A percentile compares a stretch with the other conserved stretches of the same genome.
phyloP scores from a whole-genome alignment of 495 filamentous ascomycete species.

The Penicillium egyptiacum region DNA sequence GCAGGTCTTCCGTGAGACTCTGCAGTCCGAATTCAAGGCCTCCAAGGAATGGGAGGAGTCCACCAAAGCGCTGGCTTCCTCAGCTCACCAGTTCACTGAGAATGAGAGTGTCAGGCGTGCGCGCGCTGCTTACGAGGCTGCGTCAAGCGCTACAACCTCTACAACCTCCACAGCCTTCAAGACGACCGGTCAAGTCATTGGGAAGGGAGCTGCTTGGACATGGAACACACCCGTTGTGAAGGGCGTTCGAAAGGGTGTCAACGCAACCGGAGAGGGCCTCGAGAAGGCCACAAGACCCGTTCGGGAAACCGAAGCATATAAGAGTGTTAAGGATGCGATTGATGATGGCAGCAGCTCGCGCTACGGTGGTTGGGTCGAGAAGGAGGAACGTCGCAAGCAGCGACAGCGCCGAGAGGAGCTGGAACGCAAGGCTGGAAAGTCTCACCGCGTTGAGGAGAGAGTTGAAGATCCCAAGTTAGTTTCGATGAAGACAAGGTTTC shows the following conservation, averaged over 20 bases:
- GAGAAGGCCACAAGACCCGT: conserved; percentile 94
- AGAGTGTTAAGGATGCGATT: conserved; percentile 91
- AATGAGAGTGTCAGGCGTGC: conserved; percentile 88
- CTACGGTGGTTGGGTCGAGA: conserved; percentile 95
- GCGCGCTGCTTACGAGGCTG: conserved; percentile 78
- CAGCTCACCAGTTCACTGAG: conserved; percentile 88
- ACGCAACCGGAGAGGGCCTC: conserved; percentile 76
- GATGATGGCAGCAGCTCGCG: conserved; percentile 95
- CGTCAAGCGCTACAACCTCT: conserved; percentile 70
- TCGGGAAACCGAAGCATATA: conserved; percentile 88
- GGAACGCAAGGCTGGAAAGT: conserved; percentile 52
- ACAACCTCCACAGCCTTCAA: conserved; percentile 77
- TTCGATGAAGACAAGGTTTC: background rate
- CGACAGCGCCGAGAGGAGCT: conserved; percentile 71
- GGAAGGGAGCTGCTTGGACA: conserved; percentile 89
- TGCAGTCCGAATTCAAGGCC: conserved; percentile 88
- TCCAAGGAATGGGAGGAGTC: conserved; percentile 99
- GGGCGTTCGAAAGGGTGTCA: conserved; percentile 84
- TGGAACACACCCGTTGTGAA: conserved; percentile 95
- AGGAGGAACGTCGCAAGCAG: conserved; percentile 81
- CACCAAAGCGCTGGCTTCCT: conserved; percentile 87
- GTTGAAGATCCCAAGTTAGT: conserved; percentile 87
- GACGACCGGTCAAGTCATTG: conserved; percentile 79
- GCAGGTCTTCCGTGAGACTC: conserved; percentile 96
- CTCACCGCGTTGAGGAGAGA: conserved; percentile 51